A percentile compares a stretch with the other conserved stretches of the same genome.
phyloP scores from a whole-genome alignment of 169 alveolate genomes.

The Eimeria acervulina region DNA sequence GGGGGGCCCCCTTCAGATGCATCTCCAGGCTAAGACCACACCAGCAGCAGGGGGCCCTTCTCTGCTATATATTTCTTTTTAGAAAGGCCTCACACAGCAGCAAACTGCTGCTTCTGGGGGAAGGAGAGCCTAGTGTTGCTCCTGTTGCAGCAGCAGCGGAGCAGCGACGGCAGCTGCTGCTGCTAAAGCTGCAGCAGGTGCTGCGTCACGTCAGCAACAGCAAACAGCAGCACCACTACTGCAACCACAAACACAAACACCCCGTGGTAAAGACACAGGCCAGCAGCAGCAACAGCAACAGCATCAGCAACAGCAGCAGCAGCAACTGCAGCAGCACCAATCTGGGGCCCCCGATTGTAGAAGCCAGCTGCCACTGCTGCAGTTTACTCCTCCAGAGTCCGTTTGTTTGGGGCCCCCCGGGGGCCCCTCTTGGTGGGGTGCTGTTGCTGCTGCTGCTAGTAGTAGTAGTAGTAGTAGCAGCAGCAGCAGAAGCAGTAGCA shows the following conservation, averaged over 20 bases:
- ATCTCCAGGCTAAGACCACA: too few species aligned
- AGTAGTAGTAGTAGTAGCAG: too few species aligned
- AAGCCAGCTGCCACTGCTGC: too few species aligned
- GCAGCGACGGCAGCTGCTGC: neutral
- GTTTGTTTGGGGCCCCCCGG: too few species aligned
- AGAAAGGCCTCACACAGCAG: neutral
- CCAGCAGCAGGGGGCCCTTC: too few species aligned
- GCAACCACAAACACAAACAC: neutral
- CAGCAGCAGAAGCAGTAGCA: too few species aligned
- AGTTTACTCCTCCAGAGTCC: too few species aligned
- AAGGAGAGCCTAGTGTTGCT: too few species aligned
- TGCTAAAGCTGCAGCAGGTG: neutral
- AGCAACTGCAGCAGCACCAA: too few species aligned
- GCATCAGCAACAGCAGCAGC: neutral
- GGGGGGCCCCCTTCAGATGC: slow-evolving; percentile 1
- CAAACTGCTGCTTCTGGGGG: neutral
- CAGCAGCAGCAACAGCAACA: neutral
- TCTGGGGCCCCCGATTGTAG: too few species aligned
- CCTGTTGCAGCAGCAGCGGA: neutral
- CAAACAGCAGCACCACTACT: neutral
- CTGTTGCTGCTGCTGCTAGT: neutral
- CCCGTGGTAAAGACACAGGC: neutral
- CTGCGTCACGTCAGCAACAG: neutral
- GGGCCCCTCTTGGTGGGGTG: too few species aligned
- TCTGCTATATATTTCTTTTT: neutral